Evolutionary conservation across 106 monocot species (phyloP).

Genomic region (Dendrobium chrysotoxum): DNA sequence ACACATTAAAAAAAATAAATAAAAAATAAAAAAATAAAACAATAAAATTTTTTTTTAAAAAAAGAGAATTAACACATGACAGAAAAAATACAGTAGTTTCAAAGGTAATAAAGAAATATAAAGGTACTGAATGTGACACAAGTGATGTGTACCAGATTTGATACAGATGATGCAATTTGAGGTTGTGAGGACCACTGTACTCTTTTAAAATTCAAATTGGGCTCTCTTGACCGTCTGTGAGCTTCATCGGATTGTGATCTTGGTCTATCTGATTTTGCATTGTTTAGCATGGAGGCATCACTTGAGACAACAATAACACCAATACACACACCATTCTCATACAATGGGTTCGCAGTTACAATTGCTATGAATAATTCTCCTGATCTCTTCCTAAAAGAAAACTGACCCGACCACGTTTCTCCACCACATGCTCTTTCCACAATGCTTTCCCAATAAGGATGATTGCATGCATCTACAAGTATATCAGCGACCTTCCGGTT

Average conservation of each 20-base stretch:
- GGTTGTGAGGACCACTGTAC: slow-evolving; percentile 15
- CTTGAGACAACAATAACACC: slow-evolving; percentile 34
- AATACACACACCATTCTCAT: slow-evolving; percentile 26
- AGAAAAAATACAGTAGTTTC: neutral
- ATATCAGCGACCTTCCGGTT: slow-evolving; percentile 22
- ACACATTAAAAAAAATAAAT: no score
- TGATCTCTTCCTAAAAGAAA: slow-evolving; percentile 27
- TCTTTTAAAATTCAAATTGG: slow-evolving; percentile 11
- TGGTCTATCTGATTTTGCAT: slow-evolving; percentile 9
- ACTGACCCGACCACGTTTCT: slow-evolving; percentile 26
- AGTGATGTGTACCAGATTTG: slow-evolving; percentile 13
- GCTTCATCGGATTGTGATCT: neutral
- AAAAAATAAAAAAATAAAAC: no score
- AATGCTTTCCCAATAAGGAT: slow-evolving; percentile 5
- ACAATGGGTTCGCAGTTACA: slow-evolving; percentile 26
- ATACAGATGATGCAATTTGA: slow-evolving; percentile 24
- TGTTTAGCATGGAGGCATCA: slow-evolving; percentile 22
- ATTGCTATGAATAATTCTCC: slow-evolving; percentile 28
- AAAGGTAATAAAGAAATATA: neutral
- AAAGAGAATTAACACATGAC: neutral
- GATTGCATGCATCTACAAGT: slow-evolving; percentile 16
- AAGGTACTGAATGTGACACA: neutral
- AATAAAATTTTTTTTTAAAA: no score
- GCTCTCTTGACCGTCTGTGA: neutral
- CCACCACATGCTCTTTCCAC: slow-evolving; percentile 13